phyloP scores from a whole-genome alignment of 2,329 filamentous ascomycete species.

The Nemania diffusa region DNA sequence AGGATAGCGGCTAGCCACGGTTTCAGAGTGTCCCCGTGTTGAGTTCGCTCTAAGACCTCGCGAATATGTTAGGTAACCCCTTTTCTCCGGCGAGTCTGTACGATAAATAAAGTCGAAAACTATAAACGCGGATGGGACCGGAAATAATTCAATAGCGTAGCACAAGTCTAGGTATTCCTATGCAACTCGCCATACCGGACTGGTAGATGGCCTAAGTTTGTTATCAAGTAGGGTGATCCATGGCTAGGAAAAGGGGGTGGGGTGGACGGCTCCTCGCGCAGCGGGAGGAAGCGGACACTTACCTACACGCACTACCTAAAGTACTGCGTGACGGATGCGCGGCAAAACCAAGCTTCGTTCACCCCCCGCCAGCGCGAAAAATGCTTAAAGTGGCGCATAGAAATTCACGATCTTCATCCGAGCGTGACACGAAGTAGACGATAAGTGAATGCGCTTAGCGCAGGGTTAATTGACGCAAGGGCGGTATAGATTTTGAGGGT shows the following conservation, averaged over 20 bases:
- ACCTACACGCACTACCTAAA: conserved; percentile 13
- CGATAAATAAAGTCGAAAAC: neutral
- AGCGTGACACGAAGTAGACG: neutral
- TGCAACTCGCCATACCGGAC: conserved; percentile 14
- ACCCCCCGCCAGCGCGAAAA: conserved; percentile 21
- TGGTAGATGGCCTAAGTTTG: neutral
- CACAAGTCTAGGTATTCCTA: neutral
- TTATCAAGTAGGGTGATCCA: neutral
- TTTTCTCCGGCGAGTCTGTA: neutral
- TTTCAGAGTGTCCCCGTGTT: neutral
- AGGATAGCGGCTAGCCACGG: neutral
- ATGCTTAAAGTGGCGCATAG: conserved; percentile 2
- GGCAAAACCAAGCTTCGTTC: conserved; percentile 8
- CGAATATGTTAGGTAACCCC: neutral
- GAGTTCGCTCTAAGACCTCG: neutral
- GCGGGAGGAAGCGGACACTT: conserved; percentile 30
- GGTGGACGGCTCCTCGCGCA: conserved; percentile 19
- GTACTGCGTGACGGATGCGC: conserved; percentile 23
- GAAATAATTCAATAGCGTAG: neutral
- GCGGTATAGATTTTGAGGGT: neutral
- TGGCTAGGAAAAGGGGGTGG: conserved; percentile 6
- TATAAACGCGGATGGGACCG: neutral
- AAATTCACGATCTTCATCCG: conserved; percentile 1
- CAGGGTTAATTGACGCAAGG: neutral
- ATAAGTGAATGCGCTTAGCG: conserved; percentile 5